phyloP scores from a whole-genome alignment of 371 early-diverging fungal genomes.

The Massospora cicadina region DNA sequence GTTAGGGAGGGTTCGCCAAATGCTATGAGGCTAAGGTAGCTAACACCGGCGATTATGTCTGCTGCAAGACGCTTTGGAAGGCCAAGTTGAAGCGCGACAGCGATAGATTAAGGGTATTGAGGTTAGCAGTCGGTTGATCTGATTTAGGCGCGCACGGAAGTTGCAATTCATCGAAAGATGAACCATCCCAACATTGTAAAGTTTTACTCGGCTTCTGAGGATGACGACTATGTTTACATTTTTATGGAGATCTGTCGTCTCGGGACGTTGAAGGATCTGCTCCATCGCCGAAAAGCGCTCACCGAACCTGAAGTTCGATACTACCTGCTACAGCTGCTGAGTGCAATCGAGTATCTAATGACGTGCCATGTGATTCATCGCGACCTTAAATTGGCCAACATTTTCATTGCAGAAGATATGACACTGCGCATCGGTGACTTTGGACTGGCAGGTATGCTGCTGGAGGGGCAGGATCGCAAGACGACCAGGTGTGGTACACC shows the following conservation, averaged over 20 bases:
- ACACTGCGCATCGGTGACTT: conserved; percentile 96
- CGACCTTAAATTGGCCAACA: conserved; percentile 93
- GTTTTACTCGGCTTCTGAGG: conserved; percentile 75
- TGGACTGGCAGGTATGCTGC: conserved; percentile 76
- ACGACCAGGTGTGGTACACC: conserved; percentile 98
- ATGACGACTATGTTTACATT: conserved; percentile 74
- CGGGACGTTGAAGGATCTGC: conserved; percentile 64
- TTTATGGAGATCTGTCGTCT: conserved; percentile 90
- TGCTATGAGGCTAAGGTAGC: background rate
- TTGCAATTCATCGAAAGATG: conserved; percentile 65
- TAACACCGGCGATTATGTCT: background rate
- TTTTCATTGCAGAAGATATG: conserved; percentile 76
- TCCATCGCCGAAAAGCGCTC: conserved; percentile 29
- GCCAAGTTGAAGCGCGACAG: background rate
- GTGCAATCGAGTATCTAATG: conserved; percentile 74
- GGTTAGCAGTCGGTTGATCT: background rate
- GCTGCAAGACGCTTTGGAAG: conserved; percentile 6
- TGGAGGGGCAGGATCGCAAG: conserved; percentile 63
- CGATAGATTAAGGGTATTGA: background rate
- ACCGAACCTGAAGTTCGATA: conserved; percentile 33
- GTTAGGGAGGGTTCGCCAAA: conserved; percentile 1
- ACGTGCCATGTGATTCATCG: conserved; percentile 85
- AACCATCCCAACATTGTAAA: conserved; percentile 73
- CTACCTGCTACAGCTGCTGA: conserved; percentile 61
- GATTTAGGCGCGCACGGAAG: conserved; percentile 29